Evolutionary conservation across 23 red algal species (phyloP), one percentile per base, ranked within the genome.

Genomic region (Cyanidiococcus yangmingshanensis): DNA sequence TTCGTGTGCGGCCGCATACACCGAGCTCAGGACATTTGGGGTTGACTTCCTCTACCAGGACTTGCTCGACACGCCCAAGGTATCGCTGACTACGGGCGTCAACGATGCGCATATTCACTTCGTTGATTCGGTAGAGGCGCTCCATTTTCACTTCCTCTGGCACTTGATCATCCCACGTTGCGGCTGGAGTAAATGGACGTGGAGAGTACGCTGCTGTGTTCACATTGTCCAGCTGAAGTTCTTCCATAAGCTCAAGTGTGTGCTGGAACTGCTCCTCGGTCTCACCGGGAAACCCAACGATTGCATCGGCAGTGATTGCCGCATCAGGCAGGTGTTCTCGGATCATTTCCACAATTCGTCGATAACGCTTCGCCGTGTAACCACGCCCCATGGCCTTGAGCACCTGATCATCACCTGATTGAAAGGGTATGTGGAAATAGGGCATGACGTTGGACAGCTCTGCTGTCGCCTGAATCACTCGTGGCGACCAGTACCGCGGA

Each of bases 191-290:
- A 41, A 90, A 82, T 21, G 92, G 92, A 37, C 92, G 79, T 38
- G 87, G 92, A 30, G 87, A 96, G 76, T 96, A 96, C 33, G 92
- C 87, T 2, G 92, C 92, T 37, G 92, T 96, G 80, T 88, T 79
- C 59, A 96, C 86, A 31, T 67, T 77, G 51, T 96, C 92, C 75
- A 96, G 84, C 36, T 87, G 83, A 12, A 90, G 40, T 33, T 76
- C 80, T 45, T 58, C 40, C 92, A 90, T 85, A 7, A 96, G 51
- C 21, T 90, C 27, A 0, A 96, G 50, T 25, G 87, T 88, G 39
- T 57, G 75, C 36, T 88, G 79, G 50, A 96, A 96, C 79, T 96
- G 84, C 24, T 80, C 87, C 77, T 96, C 92, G 0, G 87, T 88
- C 75, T 96, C 92, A 21, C 92, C 92, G 0, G 92, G 87, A 51